A percentile compares a stretch with the other conserved stretches of the same genome.
phyloP scores from a whole-genome alignment of 805 yeast genomes.

The Saturnispora zaruensis region DNA sequence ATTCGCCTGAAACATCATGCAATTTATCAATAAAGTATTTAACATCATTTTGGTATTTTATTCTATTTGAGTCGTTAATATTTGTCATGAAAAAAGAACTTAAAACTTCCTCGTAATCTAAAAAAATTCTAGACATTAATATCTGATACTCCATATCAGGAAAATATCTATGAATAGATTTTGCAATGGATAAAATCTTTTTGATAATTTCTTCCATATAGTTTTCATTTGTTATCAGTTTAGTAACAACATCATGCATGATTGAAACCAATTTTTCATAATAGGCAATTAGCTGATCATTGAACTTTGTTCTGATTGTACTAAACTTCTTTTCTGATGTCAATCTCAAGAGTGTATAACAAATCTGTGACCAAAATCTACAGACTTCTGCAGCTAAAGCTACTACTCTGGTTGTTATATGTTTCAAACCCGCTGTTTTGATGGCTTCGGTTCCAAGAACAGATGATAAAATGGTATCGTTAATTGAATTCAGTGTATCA shows the following conservation, averaged over 20 bases:
- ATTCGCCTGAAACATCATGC: slow-evolving; percentile 49
- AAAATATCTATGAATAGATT: slow-evolving; percentile 50
- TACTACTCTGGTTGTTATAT: slow-evolving; percentile 64
- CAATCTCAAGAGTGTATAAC: slow-evolving; percentile 14
- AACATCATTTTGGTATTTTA: slow-evolving; percentile 37
- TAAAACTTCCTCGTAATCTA: slow-evolving; percentile 47
- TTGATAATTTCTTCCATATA: slow-evolving; percentile 61
- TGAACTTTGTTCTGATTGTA: slow-evolving; percentile 34
- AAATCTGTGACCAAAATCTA: slow-evolving; percentile 34
- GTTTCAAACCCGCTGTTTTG: slow-evolving; percentile 61
- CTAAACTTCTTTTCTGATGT: slow-evolving; percentile 28
- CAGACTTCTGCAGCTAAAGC: slow-evolving; percentile 62
- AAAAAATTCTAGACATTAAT: slow-evolving; percentile 43
- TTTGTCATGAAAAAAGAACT: slow-evolving; percentile 43
- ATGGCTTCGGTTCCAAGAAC: slow-evolving; percentile 73
- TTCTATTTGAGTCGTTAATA: slow-evolving; percentile 43
- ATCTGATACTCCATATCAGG: slow-evolving; percentile 40
- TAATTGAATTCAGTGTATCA: slow-evolving; percentile 42
- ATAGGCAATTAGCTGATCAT: slow-evolving; percentile 56
- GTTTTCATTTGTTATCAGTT: slow-evolving; percentile 1
- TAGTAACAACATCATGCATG: slow-evolving; percentile 49
- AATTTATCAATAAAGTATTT: slow-evolving; percentile 57
- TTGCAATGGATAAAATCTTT: slow-evolving; percentile 56
- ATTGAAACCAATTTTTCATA: slow-evolving; percentile 57
- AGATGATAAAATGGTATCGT: slow-evolving; percentile 47